Base-by-base conservation (phyloP, 768 basidiomycete genomes). In the Leccinum subtestaceum region DNA sequence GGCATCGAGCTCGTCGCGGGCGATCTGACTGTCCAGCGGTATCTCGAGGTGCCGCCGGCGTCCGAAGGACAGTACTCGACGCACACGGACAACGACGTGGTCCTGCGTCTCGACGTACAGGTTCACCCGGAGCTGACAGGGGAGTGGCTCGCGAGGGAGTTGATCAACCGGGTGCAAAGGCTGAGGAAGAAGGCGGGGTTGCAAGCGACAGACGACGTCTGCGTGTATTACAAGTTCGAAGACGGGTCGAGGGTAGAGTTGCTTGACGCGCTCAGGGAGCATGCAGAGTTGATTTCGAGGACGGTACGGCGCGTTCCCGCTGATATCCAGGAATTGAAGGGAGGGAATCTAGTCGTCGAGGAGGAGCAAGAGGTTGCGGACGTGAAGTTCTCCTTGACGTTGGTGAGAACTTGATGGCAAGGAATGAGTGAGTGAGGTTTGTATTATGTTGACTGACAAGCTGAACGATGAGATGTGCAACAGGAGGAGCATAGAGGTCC, bases 111-210 rank as follows among this genome's bases (percentile, higher is more conserved):
- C 43, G 97, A 99, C 74, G 85, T 93, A 56, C 86, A 89, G 71
- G 82, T 89, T 49, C 91, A 97, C 67, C 82, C 89, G 0, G 93
- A 98, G 62, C 82, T 98, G 47, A 85, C 88, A 72, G 80, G 85
- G 53, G 91, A 98, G 77, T 95, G 93, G 80, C 80, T 95, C 25
- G 88, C 92, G 49, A 84, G 97, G 48, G 93, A 96, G 73, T 74
- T 98, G 63, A 89, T 90, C 62, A 96, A 95, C 64, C 88, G 95
- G 55, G 88, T 98, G 46, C 97, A 99, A 77, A 93, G 92, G 71
- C 78, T 98, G 60, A 82, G 97, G 65, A 99, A 99, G 78, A 93
- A 95, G 74, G 95, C 94, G 1, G 94, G 95, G 13, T 79, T 98
- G 63, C 93, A 95, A 74, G 89, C 96, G 19, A 95, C 94, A 7